Percentiles rank a stretch among this genome's conserved stretches.
Conservation (phyloP, 768 basidiomycete genomes). For the Pholiota molesta region DNA sequence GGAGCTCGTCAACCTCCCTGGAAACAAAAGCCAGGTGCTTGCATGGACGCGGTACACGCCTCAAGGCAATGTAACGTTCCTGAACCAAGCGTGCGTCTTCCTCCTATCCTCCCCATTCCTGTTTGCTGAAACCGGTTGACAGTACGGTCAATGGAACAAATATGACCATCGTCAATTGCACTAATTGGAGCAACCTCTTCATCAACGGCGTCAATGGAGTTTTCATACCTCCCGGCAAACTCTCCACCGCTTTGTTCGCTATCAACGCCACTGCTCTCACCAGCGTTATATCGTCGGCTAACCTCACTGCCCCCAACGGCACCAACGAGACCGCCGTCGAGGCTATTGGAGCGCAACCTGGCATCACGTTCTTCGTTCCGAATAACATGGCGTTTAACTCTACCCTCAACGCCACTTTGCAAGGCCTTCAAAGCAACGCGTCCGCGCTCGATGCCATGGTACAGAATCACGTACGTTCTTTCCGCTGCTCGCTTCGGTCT, state of each 20-base stretch:
- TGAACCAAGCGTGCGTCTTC: constrained; percentile 50
- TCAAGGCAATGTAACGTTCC: constrained; percentile 35
- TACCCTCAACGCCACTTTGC: constrained; percentile 33
- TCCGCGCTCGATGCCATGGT: constrained; percentile 49
- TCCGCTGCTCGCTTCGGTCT: background rate
- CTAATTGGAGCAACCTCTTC: constrained; percentile 40
- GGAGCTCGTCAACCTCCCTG: constrained; percentile 55
- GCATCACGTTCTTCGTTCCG: constrained; percentile 28
- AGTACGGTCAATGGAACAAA: constrained; percentile 22
- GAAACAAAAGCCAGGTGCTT: constrained; percentile 58
- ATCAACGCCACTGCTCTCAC: constrained; percentile 45
- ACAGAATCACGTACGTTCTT: constrained; percentile 58
- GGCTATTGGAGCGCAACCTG: constrained; percentile 41
- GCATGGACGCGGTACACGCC: constrained; percentile 29
- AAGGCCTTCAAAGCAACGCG: constrained; percentile 41
- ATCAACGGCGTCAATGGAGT: constrained; percentile 55
- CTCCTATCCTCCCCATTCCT: constrained; percentile 6
- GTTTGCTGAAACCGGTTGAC: background rate
- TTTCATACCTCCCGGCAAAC: constrained; percentile 52
- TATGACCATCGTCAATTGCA: constrained; percentile 38
- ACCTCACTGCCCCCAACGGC: constrained; percentile 29
- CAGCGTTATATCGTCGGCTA: constrained; percentile 30
- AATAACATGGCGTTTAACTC: constrained; percentile 48
- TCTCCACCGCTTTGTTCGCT: constrained; percentile 43
- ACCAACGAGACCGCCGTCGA: constrained; percentile 38